phyloP scores from a whole-genome alignment of 2,329 filamentous ascomycete genomes.

The Capronia americana region DNA sequence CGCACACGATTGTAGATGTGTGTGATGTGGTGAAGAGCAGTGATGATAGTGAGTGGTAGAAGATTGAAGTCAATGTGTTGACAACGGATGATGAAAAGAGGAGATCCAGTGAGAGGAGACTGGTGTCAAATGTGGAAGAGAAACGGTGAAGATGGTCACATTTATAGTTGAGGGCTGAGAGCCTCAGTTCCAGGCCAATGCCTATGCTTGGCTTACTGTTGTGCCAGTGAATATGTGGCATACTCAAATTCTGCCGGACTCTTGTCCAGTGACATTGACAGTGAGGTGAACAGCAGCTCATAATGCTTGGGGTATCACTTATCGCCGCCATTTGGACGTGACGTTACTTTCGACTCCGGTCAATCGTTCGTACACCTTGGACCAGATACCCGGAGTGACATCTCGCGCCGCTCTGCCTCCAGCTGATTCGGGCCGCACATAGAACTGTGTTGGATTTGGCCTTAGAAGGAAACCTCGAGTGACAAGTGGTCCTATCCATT shows the following conservation, averaged over 20 bases:
- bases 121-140: background rate
- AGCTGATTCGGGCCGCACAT: slow-evolving; percentile 46
- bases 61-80: background rate
- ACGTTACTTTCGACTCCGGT: slow-evolving; percentile 34
- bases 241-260: background rate
- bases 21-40: background rate
- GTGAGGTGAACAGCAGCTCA: slow-evolving; percentile 11
- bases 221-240: slow-evolving; percentile 10
- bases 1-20: background rate
- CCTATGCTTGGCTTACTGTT: background rate
- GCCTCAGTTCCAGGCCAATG: background rate
- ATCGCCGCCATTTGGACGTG: slow-evolving; percentile 35
- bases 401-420: slow-evolving; percentile 44
- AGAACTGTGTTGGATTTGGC: slow-evolving; percentile 49
- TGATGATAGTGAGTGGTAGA: background rate
- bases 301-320: slow-evolving; percentile 5
- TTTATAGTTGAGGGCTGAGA: background rate
- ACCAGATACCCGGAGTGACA: slow-evolving; percentile 53
- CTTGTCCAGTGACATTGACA: slow-evolving; percentile 6
- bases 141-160: background rate
- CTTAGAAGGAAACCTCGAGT: slow-evolving; percentile 48
- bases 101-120: background rate
- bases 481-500: slow-evolving; percentile 45
- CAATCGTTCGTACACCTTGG: slow-evolving; percentile 50
- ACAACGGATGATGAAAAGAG: background rate